Percentiles rank a stretch among this genome's conserved stretches.
phyloP scores from a whole-genome alignment of 2,329 filamentous ascomycete genomes.

The Ophiostoma montium region DNA sequence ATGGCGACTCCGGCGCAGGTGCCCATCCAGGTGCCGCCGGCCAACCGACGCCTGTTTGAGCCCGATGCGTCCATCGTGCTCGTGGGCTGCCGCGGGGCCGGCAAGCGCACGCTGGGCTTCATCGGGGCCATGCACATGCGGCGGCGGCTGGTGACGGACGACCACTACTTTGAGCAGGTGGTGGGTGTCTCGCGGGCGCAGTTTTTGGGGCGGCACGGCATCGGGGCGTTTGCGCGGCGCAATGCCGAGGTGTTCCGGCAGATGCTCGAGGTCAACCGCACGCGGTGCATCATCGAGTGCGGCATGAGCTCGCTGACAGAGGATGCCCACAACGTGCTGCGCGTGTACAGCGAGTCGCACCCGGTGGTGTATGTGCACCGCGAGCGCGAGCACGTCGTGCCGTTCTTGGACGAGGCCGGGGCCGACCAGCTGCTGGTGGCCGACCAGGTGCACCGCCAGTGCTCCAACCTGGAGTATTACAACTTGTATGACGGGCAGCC shows the following conservation, averaged over 20 bases:
- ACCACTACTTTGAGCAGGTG: slow-evolving; percentile 50
- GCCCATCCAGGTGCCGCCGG: slow-evolving; percentile 14
- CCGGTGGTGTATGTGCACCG: slow-evolving; percentile 58
- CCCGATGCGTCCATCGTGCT: slow-evolving; percentile 54
- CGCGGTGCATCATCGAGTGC: slow-evolving; percentile 55
- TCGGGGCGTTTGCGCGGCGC: slow-evolving; percentile 45
- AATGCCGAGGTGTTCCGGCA: slow-evolving; percentile 47
- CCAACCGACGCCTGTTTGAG: slow-evolving; percentile 32
- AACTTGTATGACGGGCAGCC: slow-evolving; percentile 39
- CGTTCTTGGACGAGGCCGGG: slow-evolving; percentile 38
- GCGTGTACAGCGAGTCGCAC: slow-evolving; percentile 46
- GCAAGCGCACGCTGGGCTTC: slow-evolving; percentile 58
- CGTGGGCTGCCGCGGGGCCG: slow-evolving; percentile 55
- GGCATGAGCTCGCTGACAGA: slow-evolving; percentile 49
- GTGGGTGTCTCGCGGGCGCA: slow-evolving; percentile 45
- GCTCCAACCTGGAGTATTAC: slow-evolving; percentile 59
- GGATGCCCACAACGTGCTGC: slow-evolving; percentile 42
- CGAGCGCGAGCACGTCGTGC: slow-evolving; percentile 47
- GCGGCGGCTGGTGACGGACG: slow-evolving; percentile 52
- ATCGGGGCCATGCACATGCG: slow-evolving; percentile 56
- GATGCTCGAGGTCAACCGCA: slow-evolving; percentile 43
- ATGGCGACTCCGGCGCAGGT: neutral
- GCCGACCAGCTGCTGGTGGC: slow-evolving; percentile 42
- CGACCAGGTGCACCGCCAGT: slow-evolving; percentile 42
- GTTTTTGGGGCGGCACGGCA: slow-evolving; percentile 47